Evolutionary conservation across 805 yeast genomes (phyloP), one percentile per base, ranked within the genome.

Genomic region (Wickerhamiella spandovensis): DNA sequence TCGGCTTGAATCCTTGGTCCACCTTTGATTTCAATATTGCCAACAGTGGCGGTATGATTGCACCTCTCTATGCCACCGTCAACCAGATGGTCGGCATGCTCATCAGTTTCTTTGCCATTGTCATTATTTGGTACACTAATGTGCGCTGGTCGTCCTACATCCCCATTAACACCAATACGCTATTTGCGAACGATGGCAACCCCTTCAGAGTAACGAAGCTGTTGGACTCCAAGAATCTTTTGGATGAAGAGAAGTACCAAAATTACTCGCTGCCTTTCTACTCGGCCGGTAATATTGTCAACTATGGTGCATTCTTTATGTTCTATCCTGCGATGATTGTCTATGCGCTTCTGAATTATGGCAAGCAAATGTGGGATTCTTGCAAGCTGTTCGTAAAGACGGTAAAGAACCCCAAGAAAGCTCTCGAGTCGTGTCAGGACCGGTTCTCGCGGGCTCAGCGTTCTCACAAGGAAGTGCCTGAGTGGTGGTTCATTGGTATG

Each of bases 261-360:
- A 62, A 64, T 6, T 81, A 82, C 65, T 81, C 86, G 1, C 83
- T 85, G 8, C 86, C 87, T 8, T 81, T 73, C 63, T 79, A 77
- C 58, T 61, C 77, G 25, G 84, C 86, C 5, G 84, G 79, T 2
- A 77, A 77, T 61, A 61, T 79, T 53, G 76, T 79, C 10, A 62
- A 71, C 21, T 79, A 78, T 58, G 83, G 84, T 20, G 74, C 79
- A 0, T 72, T 68, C 58, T 78, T 77, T 61, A 74, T 75, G 38
- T 61, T 75, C 45, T 77, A 77, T 56, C 81, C 84, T 3, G 73
- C 79, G 56, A 70, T 77, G 20, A 71, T 79, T 18, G 60, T 73
- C 0, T 76, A 76, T 58, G 42, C 61, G 20, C 38, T 59, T 18
- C 45, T 62, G 47, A 50, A 53, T 54, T 48, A 55, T 58, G 28